Base-by-base conservation (phyloP, 2,329 filamentous ascomycete genomes). In the Monascus ruber region DNA sequence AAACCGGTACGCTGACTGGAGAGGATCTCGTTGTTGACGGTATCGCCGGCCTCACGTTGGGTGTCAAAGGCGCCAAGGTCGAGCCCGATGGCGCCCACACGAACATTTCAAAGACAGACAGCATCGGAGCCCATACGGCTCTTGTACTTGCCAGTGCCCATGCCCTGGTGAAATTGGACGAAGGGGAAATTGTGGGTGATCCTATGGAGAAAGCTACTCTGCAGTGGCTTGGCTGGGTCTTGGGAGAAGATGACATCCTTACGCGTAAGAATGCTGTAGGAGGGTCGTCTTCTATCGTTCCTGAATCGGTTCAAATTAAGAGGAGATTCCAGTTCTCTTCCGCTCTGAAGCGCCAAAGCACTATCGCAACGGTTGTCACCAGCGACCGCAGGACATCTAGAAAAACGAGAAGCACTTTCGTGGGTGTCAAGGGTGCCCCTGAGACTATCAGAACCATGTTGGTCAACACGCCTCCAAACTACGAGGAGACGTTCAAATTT, bases 181-280 rank as follows among this genome's bases (percentile, higher is more conserved):
- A 98, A 60, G 91, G 91, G 17, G 91, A 98, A 8, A 83, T 96
- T 50, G 91, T 98, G 34, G 91, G 91, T 54, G 91, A 98, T 56
- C 91, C 91, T 2, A 98, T 98, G 91, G 91, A 98, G 59, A 96
- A 96, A 66, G 91, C 91, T 34, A 96, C 91, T 1, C 70, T 98
- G 26, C 71, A 74, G 36, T 87, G 89, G 40, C 79, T 98, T 7
- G 88, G 89, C 39, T 98, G 91, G 91, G 80, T 75, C 41, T 74
- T 98, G n/a, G 88, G 88, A 35, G 82, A 79, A 54, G 91, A 94
- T 49, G 89, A 98, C 54, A 80, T 76, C 27, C 74, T 98, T 10
- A 78, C 78, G 26, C 83, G 79, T 60, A 87, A 84, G 28, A 10
- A 29, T 6, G 6, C 28, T 6, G 10, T 10, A 58, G 47, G 49